A percentile compares a stretch with the other conserved stretches of the same genome.
Conservation (phyloP, 2,329 filamentous ascomycete genomes). For the Camillea tinctor region DNA sequence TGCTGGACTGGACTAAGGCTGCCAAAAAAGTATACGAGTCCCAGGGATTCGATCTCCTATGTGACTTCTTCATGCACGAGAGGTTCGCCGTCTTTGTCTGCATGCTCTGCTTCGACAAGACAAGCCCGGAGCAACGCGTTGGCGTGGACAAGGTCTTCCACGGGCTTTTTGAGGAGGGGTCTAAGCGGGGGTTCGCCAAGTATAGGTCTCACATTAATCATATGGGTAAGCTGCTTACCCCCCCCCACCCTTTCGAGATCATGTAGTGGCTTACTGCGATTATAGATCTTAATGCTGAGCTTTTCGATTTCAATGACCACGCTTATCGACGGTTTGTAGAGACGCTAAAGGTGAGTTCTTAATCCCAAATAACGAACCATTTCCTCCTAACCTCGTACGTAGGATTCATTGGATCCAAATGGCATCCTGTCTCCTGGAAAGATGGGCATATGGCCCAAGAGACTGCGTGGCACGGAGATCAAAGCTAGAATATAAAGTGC, state of each 20-base stretch:
- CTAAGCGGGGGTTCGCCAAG: conserved; percentile 37
- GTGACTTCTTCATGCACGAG: conserved; percentile 50
- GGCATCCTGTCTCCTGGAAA: conserved; percentile 39
- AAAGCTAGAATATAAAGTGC: neutral
- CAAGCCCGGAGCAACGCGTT: conserved; percentile 36
- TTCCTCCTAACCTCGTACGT: neutral
- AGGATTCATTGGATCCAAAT: conserved; percentile 38
- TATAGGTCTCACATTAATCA: conserved; percentile 40
- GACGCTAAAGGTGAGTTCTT: conserved; percentile 35
- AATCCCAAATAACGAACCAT: neutral
- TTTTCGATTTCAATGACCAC: conserved; percentile 39
- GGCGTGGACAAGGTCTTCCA: conserved; percentile 36
- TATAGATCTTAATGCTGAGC: conserved; percentile 36
- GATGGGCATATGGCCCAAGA: conserved; percentile 38
- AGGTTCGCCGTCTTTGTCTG: conserved; percentile 46
- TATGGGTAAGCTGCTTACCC: conserved; percentile 34
- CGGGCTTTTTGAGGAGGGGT: conserved; percentile 34
- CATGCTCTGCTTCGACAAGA: conserved; percentile 49
- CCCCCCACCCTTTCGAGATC: neutral
- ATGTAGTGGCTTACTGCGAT: neutral
- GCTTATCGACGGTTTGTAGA: conserved; percentile 39
- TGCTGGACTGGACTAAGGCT: conserved; percentile 41
- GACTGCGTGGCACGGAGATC: conserved; percentile 10
- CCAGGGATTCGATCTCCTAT: conserved; percentile 43
- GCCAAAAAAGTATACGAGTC: conserved; percentile 42